Evolutionary conservation across 352 stramenopile genomes (phyloP).

Genomic region (Phytophthora fragariae): DNA sequence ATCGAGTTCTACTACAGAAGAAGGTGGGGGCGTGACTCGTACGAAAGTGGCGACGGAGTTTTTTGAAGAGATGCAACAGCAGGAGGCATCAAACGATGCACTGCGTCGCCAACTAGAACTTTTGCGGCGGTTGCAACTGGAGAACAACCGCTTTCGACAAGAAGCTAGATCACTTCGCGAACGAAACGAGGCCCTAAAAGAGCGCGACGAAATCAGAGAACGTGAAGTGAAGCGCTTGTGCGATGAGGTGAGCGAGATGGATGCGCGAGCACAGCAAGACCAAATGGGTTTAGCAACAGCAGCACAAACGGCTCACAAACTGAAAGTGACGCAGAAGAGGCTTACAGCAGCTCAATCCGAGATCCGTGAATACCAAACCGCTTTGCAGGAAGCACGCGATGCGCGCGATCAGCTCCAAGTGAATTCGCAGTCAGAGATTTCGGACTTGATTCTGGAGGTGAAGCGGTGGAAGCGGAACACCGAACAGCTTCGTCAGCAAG

Average conservation of each 20-base stretch:
- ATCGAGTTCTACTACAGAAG: conserved; percentile 6
- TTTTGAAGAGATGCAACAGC: conserved; percentile 50
- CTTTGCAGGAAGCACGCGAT: conserved; percentile 48
- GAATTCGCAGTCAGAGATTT: conserved; percentile 44
- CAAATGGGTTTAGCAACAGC: conserved; percentile 41
- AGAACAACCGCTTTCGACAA: conserved; percentile 77
- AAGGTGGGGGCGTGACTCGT: not conserved
- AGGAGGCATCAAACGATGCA: conserved; percentile 72
- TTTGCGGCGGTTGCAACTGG: conserved; percentile 68
- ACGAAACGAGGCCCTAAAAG: conserved; percentile 53
- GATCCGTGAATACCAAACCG: conserved; percentile 44
- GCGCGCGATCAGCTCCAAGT: conserved; percentile 44
- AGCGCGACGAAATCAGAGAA: conserved; percentile 50
- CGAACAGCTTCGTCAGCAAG: conserved; percentile 54
- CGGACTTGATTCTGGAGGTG: conserved; percentile 44
- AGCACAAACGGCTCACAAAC: conserved; percentile 47
- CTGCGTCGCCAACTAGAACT: conserved; percentile 75
- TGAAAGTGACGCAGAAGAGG: conserved; percentile 59
- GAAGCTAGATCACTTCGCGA: conserved; percentile 56
- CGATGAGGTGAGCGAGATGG: conserved; percentile 50
- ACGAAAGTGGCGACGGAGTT: conserved; percentile 18
- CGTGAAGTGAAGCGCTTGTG: conserved; percentile 59
- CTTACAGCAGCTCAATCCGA: conserved; percentile 44
- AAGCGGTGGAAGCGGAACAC: conserved; percentile 60
- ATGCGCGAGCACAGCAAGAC: conserved; percentile 43